Percentiles rank a stretch among this genome's conserved stretches.
phyloP scores from a whole-genome alignment of 2,329 filamentous ascomycete species.

The Exophiala sp. region DNA sequence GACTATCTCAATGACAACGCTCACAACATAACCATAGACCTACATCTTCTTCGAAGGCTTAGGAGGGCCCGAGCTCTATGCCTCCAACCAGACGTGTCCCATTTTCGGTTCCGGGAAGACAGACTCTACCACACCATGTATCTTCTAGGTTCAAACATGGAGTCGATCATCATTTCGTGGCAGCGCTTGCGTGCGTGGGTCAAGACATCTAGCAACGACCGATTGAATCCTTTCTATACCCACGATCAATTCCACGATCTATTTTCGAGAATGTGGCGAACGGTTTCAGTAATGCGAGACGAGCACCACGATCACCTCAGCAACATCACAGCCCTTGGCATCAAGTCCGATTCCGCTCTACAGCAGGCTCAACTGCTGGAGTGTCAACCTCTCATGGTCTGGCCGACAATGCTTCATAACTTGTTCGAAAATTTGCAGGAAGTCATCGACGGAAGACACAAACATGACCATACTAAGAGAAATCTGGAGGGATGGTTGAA shows the following conservation, averaged over 20 bases:
- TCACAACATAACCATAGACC: too few species aligned
- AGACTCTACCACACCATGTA: too few species aligned
- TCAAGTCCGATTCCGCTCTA: background rate
- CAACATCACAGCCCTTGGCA: background rate
- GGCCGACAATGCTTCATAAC: background rate
- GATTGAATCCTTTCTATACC: too few species aligned
- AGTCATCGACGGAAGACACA: background rate
- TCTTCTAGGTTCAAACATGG: too few species aligned
- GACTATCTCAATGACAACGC: too few species aligned
- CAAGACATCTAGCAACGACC: too few species aligned
- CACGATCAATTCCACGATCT: background rate
- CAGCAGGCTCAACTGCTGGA: background rate
- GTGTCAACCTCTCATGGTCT: background rate
- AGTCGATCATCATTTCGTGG: too few species aligned
- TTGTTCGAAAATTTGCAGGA: background rate
- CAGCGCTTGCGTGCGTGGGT: too few species aligned
- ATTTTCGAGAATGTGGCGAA: background rate
- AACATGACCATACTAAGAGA: background rate
- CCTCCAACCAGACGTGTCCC: too few species aligned
- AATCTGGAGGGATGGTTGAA: background rate
- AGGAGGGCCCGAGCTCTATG: too few species aligned
- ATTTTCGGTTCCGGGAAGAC: too few species aligned
- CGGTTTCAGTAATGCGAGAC: background rate
- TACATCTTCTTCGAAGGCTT: too few species aligned
- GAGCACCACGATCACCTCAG: background rate